Percentiles rank a stretch among this genome's conserved stretches.
phyloP scores from a whole-genome alignment of 176 grass and related monocot species.

The Olyra latifolia region DNA sequence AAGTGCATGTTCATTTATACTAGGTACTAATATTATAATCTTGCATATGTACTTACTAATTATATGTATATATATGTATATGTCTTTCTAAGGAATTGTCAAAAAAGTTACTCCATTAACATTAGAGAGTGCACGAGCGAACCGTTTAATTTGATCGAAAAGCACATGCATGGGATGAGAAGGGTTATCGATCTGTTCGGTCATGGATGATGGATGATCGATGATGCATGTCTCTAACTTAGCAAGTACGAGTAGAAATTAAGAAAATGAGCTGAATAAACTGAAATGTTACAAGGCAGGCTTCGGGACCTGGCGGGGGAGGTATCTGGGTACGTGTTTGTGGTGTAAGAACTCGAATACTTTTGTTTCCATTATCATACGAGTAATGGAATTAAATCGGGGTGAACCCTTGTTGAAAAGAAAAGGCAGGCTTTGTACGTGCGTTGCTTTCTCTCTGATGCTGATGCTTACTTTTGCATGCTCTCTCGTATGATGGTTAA shows the following conservation, averaged over 20 bases:
- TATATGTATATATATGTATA: not conserved
- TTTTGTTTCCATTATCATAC: no score
- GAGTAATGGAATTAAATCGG: no score
- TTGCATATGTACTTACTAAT: no score
- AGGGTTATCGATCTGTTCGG: not conserved
- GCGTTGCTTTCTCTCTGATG: slow-evolving; percentile 30
- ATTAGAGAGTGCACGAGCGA: not conserved
- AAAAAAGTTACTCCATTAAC: not conserved
- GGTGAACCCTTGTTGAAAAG: no score
- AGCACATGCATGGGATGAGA: no score
- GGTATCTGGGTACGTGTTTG: no score
- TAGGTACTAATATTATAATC: not conserved
- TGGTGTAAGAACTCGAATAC: no score
- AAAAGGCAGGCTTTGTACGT: no score
- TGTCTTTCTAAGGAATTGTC: not conserved
- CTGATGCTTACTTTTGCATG: not conserved
- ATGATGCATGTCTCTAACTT: not conserved
- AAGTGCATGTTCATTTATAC: not conserved
- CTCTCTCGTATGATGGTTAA: not conserved
- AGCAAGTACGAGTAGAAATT: not conserved
- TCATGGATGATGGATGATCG: not conserved
- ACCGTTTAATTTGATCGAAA: not conserved
- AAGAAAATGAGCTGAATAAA: not conserved
- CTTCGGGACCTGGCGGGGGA: no score
- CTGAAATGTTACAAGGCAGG: no score